Base-by-base conservation (phyloP, 2,329 filamentous ascomycete species). In the Metarhizium guizhouense region DNA sequence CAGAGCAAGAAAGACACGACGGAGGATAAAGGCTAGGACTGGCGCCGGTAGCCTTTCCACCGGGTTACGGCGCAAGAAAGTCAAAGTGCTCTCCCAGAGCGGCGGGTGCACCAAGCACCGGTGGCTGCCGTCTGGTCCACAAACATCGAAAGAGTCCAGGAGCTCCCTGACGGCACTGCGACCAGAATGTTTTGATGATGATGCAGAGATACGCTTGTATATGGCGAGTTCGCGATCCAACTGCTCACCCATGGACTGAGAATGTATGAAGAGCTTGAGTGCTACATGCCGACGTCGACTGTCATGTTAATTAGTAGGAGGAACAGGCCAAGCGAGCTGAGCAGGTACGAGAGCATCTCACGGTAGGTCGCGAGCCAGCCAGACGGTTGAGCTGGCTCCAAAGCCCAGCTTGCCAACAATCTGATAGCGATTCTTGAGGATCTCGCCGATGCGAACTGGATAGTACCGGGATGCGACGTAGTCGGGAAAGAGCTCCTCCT, bases 321-420 rank as follows among this genome's bases (percentile, higher is more conserved):
- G 25, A 25, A 25, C 25, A 25, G 25, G 25, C 4, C 25, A 25
- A 25, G 25, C 1, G 25, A 25, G 25, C 25, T 4, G 14, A 6
- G 13, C 1, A 14, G 40, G 4, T 42, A 16, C 32, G 32, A 34
- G 32, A 11, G 32, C 32, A 34, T 36, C 57, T 56, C 58, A 65
- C 62, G 53, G 3, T 4, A 65, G 29, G 52, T 76, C 72, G 4
- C 59, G 65, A 7, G 71, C 70, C 54, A 75, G 61, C 71, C 70
- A 76, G 48, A 74, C 67, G 1, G 70, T 75, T 4, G 72, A 75
- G 58, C 68, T 72, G 4, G 65, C 65, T 7, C 74, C 72, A 61
- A 65, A 73, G 0, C 72, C 72, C 6, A 76, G 63, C 58, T 76
- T 75, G 18, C 72, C 70, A 1, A 70, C 63, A 47, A 76, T 64